phyloP scores from a whole-genome alignment of 179 eudicot species.

The Nepenthes alata region DNA sequence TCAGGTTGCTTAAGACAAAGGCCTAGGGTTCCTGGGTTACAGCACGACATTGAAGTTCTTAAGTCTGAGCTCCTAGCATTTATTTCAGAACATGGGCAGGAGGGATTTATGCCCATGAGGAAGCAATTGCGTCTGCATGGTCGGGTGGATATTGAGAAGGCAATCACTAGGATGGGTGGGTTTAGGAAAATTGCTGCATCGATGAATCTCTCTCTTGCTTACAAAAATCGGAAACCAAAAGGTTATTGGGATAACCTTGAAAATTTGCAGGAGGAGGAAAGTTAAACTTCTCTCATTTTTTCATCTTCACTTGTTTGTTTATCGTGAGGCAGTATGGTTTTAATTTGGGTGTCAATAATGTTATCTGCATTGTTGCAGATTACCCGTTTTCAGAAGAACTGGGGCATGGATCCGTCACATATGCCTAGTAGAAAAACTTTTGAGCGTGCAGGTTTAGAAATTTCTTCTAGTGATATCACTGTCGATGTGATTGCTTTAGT shows the following conservation, averaged over 20 bases:
- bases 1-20: conserved; percentile 39
- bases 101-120: conserved; percentile 99
- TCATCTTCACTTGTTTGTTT: neutral
- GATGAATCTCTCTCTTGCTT: conserved; percentile 89
- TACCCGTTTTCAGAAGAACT: conserved; percentile 70
- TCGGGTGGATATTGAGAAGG: conserved; percentile 93
- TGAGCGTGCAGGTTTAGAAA: conserved; percentile 67
- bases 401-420: conserved; percentile 91
- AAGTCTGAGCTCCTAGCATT: conserved; percentile 63
- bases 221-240: conserved; percentile 89
- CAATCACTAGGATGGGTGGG: conserved; percentile 93
- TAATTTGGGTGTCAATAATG: neutral
- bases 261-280: conserved; percentile 81
- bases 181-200: conserved; percentile 67
- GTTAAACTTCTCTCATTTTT: neutral
- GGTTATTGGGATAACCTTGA: conserved; percentile 98
- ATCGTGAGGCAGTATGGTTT: neutral
- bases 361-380: conserved; percentile 32
- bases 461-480: neutral
- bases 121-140: conserved; percentile 82
- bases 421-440: conserved; percentile 97
- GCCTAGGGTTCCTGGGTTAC: conserved; percentile 83
- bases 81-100: conserved; percentile 75
- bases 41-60: conserved; percentile 72
- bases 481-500: no score